Conservation (phyloP, 352 stramenopile species). For the Globisporangium cylindrosporum region DNA sequence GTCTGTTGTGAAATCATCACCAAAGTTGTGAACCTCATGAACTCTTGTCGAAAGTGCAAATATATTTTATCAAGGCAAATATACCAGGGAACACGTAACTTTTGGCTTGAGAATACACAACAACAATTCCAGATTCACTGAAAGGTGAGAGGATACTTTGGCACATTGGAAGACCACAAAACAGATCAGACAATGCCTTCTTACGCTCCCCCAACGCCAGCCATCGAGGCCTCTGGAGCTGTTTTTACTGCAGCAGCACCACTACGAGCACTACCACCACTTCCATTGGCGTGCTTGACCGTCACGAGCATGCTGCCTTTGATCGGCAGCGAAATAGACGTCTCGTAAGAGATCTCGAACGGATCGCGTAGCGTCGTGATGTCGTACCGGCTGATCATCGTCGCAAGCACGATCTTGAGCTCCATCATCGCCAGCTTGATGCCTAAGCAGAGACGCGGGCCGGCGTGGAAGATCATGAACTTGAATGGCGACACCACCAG, state of each 20-base stretch:
- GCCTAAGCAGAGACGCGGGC: conserved; percentile 60
- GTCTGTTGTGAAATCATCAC: no score
- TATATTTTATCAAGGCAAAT: no score
- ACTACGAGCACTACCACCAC: not conserved
- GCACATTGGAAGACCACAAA: no score
- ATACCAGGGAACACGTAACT: no score
- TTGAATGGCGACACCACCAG: conserved; percentile 49
- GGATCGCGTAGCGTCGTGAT: conserved; percentile 24
- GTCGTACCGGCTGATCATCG: conserved; percentile 40
- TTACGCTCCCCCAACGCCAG: conserved; percentile 21
- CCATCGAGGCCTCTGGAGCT: not conserved
- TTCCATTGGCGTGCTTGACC: conserved; percentile 18
- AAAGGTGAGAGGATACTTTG: no score
- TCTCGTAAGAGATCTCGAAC: conserved; percentile 34
- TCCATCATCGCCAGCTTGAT: conserved; percentile 58
- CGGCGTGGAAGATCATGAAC: conserved; percentile 69
- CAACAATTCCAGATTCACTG: no score
- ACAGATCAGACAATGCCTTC: not conserved
- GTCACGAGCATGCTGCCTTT: conserved; percentile 29
- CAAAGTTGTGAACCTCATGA: no score
- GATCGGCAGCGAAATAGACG: conserved; percentile 39
- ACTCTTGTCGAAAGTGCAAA: no score
- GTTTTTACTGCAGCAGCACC: not conserved
- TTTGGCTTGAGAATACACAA: no score
- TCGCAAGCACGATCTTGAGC: conserved; percentile 49